Conservation (phyloP, 2,329 filamentous ascomycete species). For the Cladobotryum mycophilum region DNA sequence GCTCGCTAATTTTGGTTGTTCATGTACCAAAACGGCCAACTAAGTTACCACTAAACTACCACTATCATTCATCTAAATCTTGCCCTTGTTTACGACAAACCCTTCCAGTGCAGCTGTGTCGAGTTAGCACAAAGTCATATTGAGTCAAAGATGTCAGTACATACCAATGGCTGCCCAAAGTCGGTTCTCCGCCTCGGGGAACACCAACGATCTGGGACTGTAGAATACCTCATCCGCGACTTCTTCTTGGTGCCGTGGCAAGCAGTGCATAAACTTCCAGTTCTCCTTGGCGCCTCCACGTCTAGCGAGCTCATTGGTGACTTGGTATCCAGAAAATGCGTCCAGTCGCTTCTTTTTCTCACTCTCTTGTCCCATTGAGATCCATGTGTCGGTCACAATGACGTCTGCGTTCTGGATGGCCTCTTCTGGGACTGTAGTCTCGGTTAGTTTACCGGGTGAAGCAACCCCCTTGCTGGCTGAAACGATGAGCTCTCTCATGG, state of each 20-base stretch:
- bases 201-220: conserved; percentile 76
- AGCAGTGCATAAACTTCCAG: conserved; percentile 99
- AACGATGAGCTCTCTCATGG: conserved; percentile 68
- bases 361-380: conserved; percentile 95
- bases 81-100: conserved; percentile 92
- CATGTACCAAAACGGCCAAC: neutral
- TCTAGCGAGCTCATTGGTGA: conserved; percentile 78
- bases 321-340: conserved; percentile 84
- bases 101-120: conserved; percentile 65
- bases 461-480: conserved; percentile 52
- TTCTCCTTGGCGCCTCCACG: conserved; percentile 76
- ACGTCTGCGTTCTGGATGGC: conserved; percentile 81
- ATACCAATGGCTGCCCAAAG: conserved; percentile 79
- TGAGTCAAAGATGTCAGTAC: conserved; percentile 23
- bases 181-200: conserved; percentile 90
- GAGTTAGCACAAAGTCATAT: conserved; percentile 13
- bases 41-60: too few species aligned
- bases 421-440: conserved; percentile 77
- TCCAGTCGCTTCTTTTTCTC: conserved; percentile 71
- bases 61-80: conserved; percentile 40
- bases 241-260: conserved; percentile 88
- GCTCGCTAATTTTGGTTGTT: conserved; percentile 6
- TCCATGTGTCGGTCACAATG: conserved; percentile 94
- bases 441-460: conserved; percentile 59
- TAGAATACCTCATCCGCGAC: conserved; percentile 95